A percentile compares a stretch with the other conserved stretches of the same genome.
phyloP scores from a whole-genome alignment of 2,329 filamentous ascomycete species.

The Colletotrichum brevisporum region DNA sequence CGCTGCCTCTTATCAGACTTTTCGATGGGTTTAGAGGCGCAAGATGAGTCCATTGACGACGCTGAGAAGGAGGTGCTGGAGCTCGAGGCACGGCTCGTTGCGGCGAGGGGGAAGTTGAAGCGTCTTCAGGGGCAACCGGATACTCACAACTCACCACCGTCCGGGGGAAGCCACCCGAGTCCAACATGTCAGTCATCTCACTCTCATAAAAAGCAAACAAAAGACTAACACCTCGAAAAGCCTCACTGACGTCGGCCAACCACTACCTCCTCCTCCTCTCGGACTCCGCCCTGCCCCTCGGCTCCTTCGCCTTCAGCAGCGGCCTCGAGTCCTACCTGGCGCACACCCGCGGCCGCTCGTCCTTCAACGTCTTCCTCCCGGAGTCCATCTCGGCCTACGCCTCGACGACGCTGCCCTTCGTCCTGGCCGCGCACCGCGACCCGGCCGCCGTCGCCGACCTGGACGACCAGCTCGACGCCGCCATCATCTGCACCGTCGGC shows the following conservation, averaged over 20 bases:
- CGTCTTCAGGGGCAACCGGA: conserved; percentile 52
- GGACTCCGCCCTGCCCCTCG: conserved; percentile 85
- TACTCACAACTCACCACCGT: conserved; percentile 8
- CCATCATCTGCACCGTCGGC: conserved; percentile 83
- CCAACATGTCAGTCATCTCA: conserved; percentile 43
- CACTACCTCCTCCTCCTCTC: conserved; percentile 84
- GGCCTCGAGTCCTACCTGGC: conserved; percentile 87
- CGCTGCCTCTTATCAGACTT: neutral
- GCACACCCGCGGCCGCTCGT: conserved; percentile 66
- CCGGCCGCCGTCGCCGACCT: conserved; percentile 67
- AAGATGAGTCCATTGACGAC: conserved; percentile 43
- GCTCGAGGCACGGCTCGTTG: conserved; percentile 67
- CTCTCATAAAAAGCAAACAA: conserved; percentile 16
- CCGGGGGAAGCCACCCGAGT: conserved; percentile 12
- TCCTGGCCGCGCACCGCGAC: conserved; percentile 75
- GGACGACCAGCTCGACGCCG: conserved; percentile 84
- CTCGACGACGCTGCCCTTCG: conserved; percentile 80
- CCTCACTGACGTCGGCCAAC: conserved; percentile 44
- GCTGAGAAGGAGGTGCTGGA: conserved; percentile 69
- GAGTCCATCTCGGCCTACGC: conserved; percentile 80
- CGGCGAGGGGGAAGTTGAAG: conserved; percentile 60
- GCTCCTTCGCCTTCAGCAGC: conserved; percentile 89
- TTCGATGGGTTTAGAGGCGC: conserved; percentile 46
- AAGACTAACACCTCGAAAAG: conserved; percentile 11
- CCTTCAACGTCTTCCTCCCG: conserved; percentile 77